Percentiles rank a stretch among this genome's conserved stretches.
phyloP scores from a whole-genome alignment of 148 eudicot species.

The Salicornia ramosissima region DNA sequence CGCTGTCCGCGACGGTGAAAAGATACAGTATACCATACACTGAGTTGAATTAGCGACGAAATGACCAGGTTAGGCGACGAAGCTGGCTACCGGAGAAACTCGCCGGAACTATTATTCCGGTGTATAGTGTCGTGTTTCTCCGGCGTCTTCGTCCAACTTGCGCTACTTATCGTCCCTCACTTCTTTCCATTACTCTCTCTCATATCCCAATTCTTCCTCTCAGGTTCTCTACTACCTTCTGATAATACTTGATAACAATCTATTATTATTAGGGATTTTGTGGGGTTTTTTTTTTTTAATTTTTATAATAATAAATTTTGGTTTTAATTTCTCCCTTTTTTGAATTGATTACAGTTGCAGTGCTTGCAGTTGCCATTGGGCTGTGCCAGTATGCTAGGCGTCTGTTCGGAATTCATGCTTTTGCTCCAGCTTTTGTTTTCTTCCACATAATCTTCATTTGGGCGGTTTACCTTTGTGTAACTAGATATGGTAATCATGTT shows the following conservation, averaged over 20 bases:
- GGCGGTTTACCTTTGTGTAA: slow-evolving; percentile 38
- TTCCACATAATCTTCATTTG: slow-evolving; percentile 47
- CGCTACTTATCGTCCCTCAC: slow-evolving; percentile 37
- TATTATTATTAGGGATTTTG: too few relatives aligned
- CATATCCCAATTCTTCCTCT: slow-evolving; percentile 37
- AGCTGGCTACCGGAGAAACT: slow-evolving; percentile 7
- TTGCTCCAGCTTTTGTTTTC: slow-evolving; percentile 72
- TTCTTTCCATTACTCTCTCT: slow-evolving; percentile 38
- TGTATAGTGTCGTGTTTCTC: slow-evolving; percentile 30
- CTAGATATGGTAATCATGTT: slow-evolving; percentile 44
- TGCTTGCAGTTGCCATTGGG: slow-evolving; percentile 33
- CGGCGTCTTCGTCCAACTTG: slow-evolving; percentile 34
- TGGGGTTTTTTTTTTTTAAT: too few relatives aligned
- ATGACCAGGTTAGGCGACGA: slow-evolving; percentile 14
- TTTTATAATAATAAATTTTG: too few relatives aligned
- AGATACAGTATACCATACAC: too few relatives aligned
- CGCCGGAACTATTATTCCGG: slow-evolving; percentile 21
- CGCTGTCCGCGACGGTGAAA: too few relatives aligned
- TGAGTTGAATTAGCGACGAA: background rate
- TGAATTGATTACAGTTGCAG: slow-evolving; percentile 31
- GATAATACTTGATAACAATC: too few relatives aligned
- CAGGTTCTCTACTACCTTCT: slow-evolving; percentile 36
- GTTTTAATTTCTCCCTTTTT: background rate
- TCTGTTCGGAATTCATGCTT: slow-evolving; percentile 47
- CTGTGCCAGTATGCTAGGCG: slow-evolving; percentile 38